phyloP scores from a whole-genome alignment of 129 eudicot species.

The Erigeron canadensis region DNA sequence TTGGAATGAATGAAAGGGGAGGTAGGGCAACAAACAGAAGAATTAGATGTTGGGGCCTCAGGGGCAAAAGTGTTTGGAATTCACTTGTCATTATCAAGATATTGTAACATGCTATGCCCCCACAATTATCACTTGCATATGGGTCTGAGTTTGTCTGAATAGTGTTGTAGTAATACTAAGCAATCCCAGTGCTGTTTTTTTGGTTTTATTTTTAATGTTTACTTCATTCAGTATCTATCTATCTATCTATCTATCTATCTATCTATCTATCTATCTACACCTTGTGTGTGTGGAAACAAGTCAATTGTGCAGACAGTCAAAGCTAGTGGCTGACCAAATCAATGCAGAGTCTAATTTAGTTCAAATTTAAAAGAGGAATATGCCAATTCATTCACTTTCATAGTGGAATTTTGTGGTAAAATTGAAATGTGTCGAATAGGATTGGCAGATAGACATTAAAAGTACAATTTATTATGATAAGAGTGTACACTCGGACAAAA shows the following conservation, averaged over 20 bases:
- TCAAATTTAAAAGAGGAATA: slow-evolving; percentile 13
- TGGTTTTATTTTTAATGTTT: not conserved
- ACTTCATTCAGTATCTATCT: too few relatives aligned
- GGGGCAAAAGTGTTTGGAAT: slow-evolving; percentile 32
- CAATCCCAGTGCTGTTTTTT: slow-evolving; percentile 7
- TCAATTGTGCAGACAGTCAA: slow-evolving; percentile 29
- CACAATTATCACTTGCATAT: slow-evolving; percentile 22
- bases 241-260: slow-evolving; percentile 21
- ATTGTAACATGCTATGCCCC: slow-evolving; percentile 30
- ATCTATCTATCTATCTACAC: slow-evolving; percentile 18
- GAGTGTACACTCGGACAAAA: slow-evolving; percentile 21
- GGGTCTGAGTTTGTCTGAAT: slow-evolving; percentile 9
- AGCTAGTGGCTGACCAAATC: slow-evolving; percentile 24
- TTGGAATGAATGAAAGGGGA: slow-evolving; percentile 23
- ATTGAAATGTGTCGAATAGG: slow-evolving; percentile 24
- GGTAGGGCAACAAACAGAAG: slow-evolving; percentile 29
- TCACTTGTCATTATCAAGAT: slow-evolving; percentile 37
- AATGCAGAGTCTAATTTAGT: slow-evolving; percentile 14
- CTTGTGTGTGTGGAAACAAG: slow-evolving; percentile 27
- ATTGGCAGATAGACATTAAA: slow-evolving; percentile 29
- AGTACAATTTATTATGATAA: slow-evolving; percentile 19
- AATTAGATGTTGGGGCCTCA: slow-evolving; percentile 35
- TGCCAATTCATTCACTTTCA: slow-evolving; percentile 24
- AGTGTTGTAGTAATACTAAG: slow-evolving; percentile 21
- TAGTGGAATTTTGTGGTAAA: slow-evolving; percentile 19